Base-by-base conservation (phyloP, 139 green algal genomes). In the Volvox africanus region DNA sequence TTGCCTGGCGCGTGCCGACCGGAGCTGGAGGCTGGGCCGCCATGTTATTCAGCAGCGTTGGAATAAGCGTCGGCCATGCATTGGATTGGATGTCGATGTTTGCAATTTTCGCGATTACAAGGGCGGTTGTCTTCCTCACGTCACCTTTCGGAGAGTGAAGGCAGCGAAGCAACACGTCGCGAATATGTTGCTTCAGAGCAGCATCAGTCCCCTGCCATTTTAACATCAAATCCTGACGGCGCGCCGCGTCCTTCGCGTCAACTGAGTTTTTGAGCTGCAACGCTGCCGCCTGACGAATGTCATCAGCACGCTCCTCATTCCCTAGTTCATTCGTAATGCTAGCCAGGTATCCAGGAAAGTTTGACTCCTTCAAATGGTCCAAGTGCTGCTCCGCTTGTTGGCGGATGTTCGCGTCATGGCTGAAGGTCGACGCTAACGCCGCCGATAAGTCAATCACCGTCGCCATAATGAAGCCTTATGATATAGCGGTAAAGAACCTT, bases 231-330 rank as follows among this genome's bases (percentile, higher is more conserved):
- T 97, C 95, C 5, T 87, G 89, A 93, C 98, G 92, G 20, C 94
- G 90, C 1, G 80, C 83, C 18, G 94, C 92, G n/a, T 99, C 97
- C 89, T 98, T 98, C 33, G 98, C 96, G 90, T 99, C 96, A 19
- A 99, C 91, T 26, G 92, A 81, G 94, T 99, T 99, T 90, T 99
- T 99, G 1, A 99, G 94, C n/a, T 99, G 93, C 11, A 99, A 86
- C 14, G 97, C 98, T 26, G 98, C 98, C 20, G 99, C 94, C 36
- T 96, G 94, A 62, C 98, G 91, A 1, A 94, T 91, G 44, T 98
- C 95, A 16, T 93, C 86, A 0, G 96, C 95, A 80, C 98, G 98
- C 24, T 90, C 67, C 20, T 95, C 89, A 61, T 96, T 97, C 17
- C 94, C 94, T 24, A 99, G 89, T 93, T 99, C 97, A 0, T 93